phyloP scores from a whole-genome alignment of 495 filamentous ascomycete species.

The Lasiosphaeris hirsuta region DNA sequence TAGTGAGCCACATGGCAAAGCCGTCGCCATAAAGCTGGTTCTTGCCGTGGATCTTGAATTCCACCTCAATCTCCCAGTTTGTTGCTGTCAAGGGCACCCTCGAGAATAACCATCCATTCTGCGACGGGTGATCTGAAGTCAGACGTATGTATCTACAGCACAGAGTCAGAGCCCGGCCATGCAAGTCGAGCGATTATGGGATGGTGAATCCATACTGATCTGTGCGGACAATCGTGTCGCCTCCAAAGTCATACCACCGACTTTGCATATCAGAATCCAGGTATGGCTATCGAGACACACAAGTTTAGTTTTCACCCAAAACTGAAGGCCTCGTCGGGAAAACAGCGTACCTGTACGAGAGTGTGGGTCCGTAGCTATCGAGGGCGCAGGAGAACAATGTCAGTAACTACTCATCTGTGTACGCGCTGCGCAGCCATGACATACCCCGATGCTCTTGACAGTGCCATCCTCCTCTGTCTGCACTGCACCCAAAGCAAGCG shows the following conservation, averaged over 20 bases:
- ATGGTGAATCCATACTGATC: conserved; percentile 63
- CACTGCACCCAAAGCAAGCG: conserved; percentile 42
- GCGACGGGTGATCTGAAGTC: conserved; percentile 83
- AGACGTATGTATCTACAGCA: conserved; percentile 79
- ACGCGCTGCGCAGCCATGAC: conserved; percentile 13
- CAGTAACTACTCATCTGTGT: conserved; percentile 2
- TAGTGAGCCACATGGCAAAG: conserved; percentile 97
- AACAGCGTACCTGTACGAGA: conserved; percentile 51
- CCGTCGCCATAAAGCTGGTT: conserved; percentile 85
- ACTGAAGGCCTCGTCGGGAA: not conserved
- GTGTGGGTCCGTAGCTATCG: conserved; percentile 72
- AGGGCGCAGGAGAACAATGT: not conserved
- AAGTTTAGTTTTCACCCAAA: conserved; percentile 3
- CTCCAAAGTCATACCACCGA: conserved; percentile 99
- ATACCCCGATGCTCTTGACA: conserved; percentile 56
- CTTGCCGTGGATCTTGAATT: conserved; percentile 85
- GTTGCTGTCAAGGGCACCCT: conserved; percentile 93
- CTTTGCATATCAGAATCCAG: conserved; percentile 97
- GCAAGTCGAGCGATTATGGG: not conserved
- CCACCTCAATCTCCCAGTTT: conserved; percentile 98
- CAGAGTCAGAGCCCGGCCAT: conserved; percentile 4
- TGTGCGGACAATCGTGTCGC: conserved; percentile 87
- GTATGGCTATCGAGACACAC: conserved; percentile 64
- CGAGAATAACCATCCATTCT: conserved; percentile 90
- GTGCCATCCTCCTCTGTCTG: conserved; percentile 43